Conservation (phyloP, 306 rosid genomes). For the Vigna hirtella region DNA sequence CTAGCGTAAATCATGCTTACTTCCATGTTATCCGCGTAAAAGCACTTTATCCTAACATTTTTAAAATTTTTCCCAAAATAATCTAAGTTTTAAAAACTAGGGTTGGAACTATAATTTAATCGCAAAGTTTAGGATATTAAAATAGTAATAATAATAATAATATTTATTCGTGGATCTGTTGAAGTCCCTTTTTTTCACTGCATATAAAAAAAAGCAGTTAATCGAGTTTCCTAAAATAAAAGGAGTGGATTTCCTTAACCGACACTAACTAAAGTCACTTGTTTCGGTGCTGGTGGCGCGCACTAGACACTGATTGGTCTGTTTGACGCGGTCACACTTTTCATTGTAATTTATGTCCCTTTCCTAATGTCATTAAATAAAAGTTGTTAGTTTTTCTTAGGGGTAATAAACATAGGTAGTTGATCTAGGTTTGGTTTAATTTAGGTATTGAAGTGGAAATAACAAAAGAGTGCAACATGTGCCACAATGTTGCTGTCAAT, state of each 20-base stretch:
- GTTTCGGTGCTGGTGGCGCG: background rate
- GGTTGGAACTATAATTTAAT: too few species aligned
- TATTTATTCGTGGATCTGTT: background rate
- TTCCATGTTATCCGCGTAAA: background rate
- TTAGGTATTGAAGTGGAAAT: background rate
- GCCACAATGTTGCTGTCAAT: background rate
- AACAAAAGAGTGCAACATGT: background rate
- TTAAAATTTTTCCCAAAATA: background rate
- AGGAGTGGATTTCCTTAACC: background rate
- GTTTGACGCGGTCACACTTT: background rate
- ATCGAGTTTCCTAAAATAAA: background rate
- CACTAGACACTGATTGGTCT: background rate
- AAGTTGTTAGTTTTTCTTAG: background rate
- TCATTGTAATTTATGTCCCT: background rate
- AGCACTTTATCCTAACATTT: background rate
- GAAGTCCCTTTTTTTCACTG: background rate
- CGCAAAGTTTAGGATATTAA: too few species aligned
- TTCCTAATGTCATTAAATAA: background rate
- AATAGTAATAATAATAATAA: too few species aligned
- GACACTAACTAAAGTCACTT: background rate
- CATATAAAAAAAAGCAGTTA: background rate
- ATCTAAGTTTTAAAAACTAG: too few species aligned
- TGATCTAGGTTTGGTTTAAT: background rate
- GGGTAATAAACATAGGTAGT: background rate
- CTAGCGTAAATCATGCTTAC: slow-evolving; percentile 8